Base-by-base conservation (phyloP, 768 basidiomycete species). In the Epithele typhae region DNA sequence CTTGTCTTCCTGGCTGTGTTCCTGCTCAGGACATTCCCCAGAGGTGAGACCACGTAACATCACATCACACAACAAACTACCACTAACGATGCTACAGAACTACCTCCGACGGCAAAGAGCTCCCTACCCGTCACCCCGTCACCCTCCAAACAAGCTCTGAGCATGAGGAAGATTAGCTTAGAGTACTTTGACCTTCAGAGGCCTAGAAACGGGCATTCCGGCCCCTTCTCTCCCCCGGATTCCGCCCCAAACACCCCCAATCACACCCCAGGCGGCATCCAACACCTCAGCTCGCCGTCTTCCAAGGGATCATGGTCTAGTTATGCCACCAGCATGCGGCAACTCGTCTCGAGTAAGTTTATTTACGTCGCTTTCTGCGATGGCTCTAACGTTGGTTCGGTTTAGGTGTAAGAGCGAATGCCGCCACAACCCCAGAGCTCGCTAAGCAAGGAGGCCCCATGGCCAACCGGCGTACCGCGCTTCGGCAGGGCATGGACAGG, bases 301-400 rank as follows among this genome's bases (percentile, higher is more conserved):
- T 61, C 61, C 2, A 74, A 81, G 36, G 86, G 81, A 8, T 88
- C 89, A 0, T 91, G 89, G 89, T 84, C 87, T 0, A 89, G 81
- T 56, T 59, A 80, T 49, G 68, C 84, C 1, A 78, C 77, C 15
- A 76, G 71, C 35, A 70, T 89, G 65, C 73, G 83, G 22, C 83
- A 87, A 46, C 78, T 90, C 48, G 80, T 89, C 54, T 71, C 72
- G 10, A 78, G 82, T 25, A 72, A 67, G 17, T 49, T 34, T 36
- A 45, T n/a, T 30, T 38, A 48, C 19, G 46, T 51, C 55, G 17
- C 56, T 54, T 35, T 41, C 49, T 32, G 57, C 54, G 46, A 54
- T 58, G 36, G 40, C 61, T 3, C 55, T 65, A 18, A 56, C 2
- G 7, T 5, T 15, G 1, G 8, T 11, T 10, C 14, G 63, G 1